A percentile compares a stretch with the other conserved stretches of the same genome.
Conservation (phyloP, 371 early-diverging fungal genomes). For the Lichtheimia ornata region DNA sequence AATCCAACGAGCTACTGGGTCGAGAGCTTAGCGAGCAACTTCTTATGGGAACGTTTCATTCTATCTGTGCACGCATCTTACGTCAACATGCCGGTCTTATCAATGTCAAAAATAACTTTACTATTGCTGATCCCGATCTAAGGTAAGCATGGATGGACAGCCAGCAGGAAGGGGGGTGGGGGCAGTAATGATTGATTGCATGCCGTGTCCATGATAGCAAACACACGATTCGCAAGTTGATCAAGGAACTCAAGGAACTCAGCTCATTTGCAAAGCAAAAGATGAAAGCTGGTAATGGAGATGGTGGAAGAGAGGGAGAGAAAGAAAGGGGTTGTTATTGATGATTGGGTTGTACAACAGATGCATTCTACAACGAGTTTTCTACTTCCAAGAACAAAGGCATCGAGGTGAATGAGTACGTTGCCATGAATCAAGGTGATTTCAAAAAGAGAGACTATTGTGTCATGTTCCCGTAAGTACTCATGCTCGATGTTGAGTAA, state of each 20-base stretch:
- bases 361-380: constrained; percentile 26
- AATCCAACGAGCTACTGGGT: constrained; percentile 24
- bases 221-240: constrained; percentile 8
- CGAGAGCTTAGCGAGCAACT: constrained; percentile 23
- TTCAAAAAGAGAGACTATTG: constrained; percentile 15
- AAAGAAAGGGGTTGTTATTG: not conserved
- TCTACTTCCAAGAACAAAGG: constrained; percentile 35
- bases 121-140: constrained; percentile 44
- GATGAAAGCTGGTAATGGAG: too few relatives aligned
- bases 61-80: constrained; percentile 52
- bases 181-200: not conserved
- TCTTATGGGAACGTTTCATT: constrained; percentile 59
- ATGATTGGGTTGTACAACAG: not conserved
- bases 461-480: constrained; percentile 25
- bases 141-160: constrained; percentile 7
- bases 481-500: not conserved
- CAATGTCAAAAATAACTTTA: constrained; percentile 38
- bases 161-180: not conserved
- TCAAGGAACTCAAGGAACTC: constrained; percentile 2
- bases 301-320: too few relatives aligned
- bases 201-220: constrained; percentile 1
- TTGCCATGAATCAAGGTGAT: constrained; percentile 2
- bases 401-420: constrained; percentile 15
- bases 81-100: constrained; percentile 27
- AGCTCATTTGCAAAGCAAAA: constrained; percentile 1